Evolutionary conservation across 1,284 basidiomycete genomes (phyloP), one percentile per base, ranked within the genome.

Genomic region (Ceratobasidium sp.): DNA sequence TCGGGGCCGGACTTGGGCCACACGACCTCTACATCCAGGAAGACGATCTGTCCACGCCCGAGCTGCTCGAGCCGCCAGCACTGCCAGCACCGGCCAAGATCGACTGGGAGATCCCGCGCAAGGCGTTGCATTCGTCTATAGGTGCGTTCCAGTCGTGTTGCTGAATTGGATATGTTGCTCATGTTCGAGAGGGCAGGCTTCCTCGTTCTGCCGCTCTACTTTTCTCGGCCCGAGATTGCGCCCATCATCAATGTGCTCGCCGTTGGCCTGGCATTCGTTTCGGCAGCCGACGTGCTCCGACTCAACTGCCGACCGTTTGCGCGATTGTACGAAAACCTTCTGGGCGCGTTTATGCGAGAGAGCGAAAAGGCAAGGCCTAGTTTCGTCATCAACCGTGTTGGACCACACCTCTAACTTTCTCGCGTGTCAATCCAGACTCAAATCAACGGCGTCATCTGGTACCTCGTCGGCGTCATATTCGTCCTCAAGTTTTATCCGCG

Each of bases 311-410:
- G 90, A 0, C 83, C 86, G 0, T 95, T 98, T 82, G 96, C 93
- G 81, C 86, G 86, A 60, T 81, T 92, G 7, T 99, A 97, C 84
- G 97, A 98, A 84, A 86, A 87, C 15, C 86, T 87, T 44, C 86
- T 97, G 0, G 97, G 97, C 26, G 93, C 95, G 83, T 89, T 99
- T 77, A 99, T 99, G 97, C 91, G 97, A 20, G 95, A 97, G 81
- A 92, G 92, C 81, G 97, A 98, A 87, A 94, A 93, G 87, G 92
- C 93, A 76, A 64, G 88, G 83, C 46, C 46, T 4, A 6, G 51
- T 56, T 20, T 10, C 12, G 56, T 44, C 55, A 18, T 40, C 20
- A n/a, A n/a, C 33, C 67, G 75, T 40, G 44, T 44, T 55, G 70
- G 23, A 23, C 12, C 55, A 7, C 26, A n/a, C 2, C 20, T 3